Conservation (phyloP, 345 rosid genomes). For the Brassica juncea region DNA sequence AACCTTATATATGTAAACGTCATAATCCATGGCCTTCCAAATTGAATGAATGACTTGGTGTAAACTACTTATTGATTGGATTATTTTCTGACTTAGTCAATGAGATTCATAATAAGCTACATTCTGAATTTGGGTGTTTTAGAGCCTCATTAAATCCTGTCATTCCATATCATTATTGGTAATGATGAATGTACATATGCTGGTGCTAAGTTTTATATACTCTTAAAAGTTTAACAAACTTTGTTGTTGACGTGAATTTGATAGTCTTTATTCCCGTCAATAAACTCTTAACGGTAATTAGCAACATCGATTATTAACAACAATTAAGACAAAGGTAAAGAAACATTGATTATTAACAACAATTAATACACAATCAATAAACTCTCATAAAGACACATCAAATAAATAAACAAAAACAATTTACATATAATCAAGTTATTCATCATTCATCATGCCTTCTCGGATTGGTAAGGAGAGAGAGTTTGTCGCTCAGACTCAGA, state of each 20-base stretch:
- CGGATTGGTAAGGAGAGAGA: neutral
- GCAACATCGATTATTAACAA: too few species aligned
- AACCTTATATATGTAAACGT: neutral
- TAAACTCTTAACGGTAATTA: too few species aligned
- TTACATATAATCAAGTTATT: neutral
- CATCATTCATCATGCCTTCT: neutral
- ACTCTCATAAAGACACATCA: neutral
- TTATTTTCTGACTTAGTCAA: neutral
- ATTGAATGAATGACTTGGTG: neutral
- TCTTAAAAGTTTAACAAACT: neutral
- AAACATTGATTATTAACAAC: neutral
- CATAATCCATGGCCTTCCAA: conserved; percentile 3
- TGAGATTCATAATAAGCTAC: neutral
- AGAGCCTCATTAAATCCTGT: neutral
- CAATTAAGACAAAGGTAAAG: neutral
- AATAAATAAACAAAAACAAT: too few species aligned
- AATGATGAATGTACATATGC: neutral
- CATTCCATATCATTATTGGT: conserved; percentile 4
- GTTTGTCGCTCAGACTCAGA: neutral
- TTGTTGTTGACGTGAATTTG: neutral
- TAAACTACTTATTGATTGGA: neutral
- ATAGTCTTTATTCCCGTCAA: neutral
- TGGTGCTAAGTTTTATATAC: neutral
- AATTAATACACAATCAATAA: neutral
- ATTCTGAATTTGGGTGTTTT: neutral